Evolutionary conservation across 805 yeast species (phyloP), one percentile per base, ranked within the genome.

Genomic region (Metschnikowia colocasiae): DNA sequence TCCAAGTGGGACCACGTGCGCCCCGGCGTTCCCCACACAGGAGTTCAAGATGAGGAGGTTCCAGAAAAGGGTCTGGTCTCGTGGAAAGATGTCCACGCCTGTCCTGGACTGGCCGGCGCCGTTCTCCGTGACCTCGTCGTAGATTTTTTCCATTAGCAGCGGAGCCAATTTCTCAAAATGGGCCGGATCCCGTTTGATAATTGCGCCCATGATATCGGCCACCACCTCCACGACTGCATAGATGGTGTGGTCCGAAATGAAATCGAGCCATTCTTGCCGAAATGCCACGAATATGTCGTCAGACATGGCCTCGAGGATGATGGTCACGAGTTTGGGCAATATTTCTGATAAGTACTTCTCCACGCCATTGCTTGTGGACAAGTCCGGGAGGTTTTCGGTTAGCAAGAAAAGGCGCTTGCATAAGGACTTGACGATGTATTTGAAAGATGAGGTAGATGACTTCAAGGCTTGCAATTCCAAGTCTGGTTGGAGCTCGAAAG

Each of bases 21-120:
- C 65, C n/a, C 82, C 82, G 1, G 92, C 83, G 47, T 85, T 85
- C 20, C 89, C 81, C 33, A 86, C 62, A 22, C 83, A 71, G 60
- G 88, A 91, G 59, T 83, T 81, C 36, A 91, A 64, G 2, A 89
- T 78, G 3, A 83, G 76, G 27, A 87, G 61, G 58, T 83, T 79
- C 80, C 96, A 81, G 26, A 81, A 80, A 7, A 94, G 66, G 16
- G 83, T 78, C 26, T 83, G 84, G 63, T 94, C 98, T 35, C 90
- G 75, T n/a, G 87, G 87, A 23, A 82, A 73, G 22, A 85, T 73
- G 26, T 85, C 91, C 6, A 76, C 69, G 0, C 84, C 80, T 4
- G 80, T 76, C 61, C 96, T 76, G 0, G 82, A 69, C 1, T 78
- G 65, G 3, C 97, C 98, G 0, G 97, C 97, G 2, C 81, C 85